Conservation (phyloP, 75 land plant species). For the Selaginella tamariscina region DNA sequence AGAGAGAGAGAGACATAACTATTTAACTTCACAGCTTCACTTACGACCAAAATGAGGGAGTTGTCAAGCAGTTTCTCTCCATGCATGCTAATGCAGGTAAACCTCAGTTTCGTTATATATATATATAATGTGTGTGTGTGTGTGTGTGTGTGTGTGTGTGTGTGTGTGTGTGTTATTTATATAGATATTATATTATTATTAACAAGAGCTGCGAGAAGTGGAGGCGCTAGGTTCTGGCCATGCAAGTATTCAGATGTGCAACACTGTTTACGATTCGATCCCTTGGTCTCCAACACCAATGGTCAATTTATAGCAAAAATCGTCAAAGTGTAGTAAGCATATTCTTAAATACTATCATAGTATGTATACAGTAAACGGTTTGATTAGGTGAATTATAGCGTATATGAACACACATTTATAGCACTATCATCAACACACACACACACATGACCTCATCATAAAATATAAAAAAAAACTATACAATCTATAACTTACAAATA, state of each 20-base stretch:
- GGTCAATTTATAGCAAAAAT: constrained; percentile 89
- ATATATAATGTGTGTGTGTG: too few relatives aligned
- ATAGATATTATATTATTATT: not conserved
- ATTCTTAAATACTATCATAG: too few relatives aligned
- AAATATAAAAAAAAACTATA: too few relatives aligned
- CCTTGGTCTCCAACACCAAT: constrained; percentile 62
- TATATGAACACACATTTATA: too few relatives aligned
- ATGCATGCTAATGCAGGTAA: constrained; percentile 57
- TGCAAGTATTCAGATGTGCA: constrained; percentile 44
- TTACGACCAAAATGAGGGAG: constrained; percentile 70
- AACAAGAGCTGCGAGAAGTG: constrained; percentile 60
- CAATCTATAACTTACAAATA: too few relatives aligned
- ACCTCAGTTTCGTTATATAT: not conserved
- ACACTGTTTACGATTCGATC: constrained; percentile 72
- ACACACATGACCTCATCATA: too few relatives aligned
- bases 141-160: too few relatives aligned
- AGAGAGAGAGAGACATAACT: not conserved
- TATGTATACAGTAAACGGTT: too few relatives aligned
- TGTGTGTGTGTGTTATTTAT: too few relatives aligned
- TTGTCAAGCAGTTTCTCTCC: constrained; percentile 61
- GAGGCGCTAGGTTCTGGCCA: constrained; percentile 59
- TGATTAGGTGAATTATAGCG: too few relatives aligned
- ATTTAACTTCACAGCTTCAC: constrained; percentile 51
- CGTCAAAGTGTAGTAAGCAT: too few relatives aligned
- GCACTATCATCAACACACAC: too few relatives aligned